Conservation (phyloP, 768 basidiomycete genomes). For the Hydnum rufescens region DNA sequence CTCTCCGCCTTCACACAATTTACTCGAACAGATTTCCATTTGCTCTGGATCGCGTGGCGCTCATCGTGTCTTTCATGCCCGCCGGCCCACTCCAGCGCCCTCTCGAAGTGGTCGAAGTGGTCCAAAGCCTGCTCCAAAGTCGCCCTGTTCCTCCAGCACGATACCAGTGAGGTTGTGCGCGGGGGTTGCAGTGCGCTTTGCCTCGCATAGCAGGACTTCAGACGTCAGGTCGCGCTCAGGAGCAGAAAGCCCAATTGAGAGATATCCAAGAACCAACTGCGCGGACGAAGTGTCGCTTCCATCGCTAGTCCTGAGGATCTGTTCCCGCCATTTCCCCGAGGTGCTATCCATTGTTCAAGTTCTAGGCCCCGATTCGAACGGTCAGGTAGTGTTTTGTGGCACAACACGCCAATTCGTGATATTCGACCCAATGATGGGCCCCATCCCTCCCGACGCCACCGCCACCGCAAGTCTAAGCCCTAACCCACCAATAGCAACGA, state of each 20-base stretch:
- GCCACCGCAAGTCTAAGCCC: constrained; percentile 3
- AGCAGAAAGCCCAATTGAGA: constrained; percentile 39
- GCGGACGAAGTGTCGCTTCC: constrained; percentile 39
- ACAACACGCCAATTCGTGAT: constrained; percentile 22
- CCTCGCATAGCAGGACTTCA: constrained; percentile 51
- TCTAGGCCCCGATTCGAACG: constrained; percentile 19
- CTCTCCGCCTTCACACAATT: too few species aligned
- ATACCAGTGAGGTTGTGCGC: constrained; percentile 59
- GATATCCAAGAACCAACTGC: constrained; percentile 62
- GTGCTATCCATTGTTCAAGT: constrained; percentile 30
- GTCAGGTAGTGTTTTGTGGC: constrained; percentile 11
- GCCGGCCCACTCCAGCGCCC: constrained; percentile 51
- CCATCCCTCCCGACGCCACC: constrained; percentile 31
- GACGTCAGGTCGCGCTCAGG: too few species aligned
- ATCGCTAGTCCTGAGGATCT: constrained; percentile 45
- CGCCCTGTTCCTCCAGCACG: constrained; percentile 26
- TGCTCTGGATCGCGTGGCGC: constrained; percentile 4
- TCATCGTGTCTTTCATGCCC: constrained; percentile 4
- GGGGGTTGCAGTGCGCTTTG: constrained; percentile 49
- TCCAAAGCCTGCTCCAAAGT: constrained; percentile 24
- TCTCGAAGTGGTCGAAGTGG: constrained; percentile 43
- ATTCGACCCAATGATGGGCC: constrained; percentile 45
- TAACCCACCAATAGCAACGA: constrained; percentile 1
- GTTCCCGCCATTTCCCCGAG: constrained; percentile 33
- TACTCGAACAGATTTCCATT: constrained; percentile 9